Evolutionary conservation across 257 asterid species (phyloP).

Genomic region (Solanum virginianum): DNA sequence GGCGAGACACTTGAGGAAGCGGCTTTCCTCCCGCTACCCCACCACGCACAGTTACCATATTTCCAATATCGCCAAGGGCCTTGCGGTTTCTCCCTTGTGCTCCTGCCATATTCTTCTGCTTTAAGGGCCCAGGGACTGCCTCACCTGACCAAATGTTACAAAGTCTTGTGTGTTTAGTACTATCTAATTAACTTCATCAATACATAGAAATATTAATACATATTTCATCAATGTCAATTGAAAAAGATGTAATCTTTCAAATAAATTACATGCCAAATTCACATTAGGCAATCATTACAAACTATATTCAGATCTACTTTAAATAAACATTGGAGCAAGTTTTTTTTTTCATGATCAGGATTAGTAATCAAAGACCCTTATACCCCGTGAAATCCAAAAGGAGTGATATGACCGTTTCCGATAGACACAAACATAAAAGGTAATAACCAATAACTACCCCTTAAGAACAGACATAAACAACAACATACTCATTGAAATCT

Average conservation of each 20-base stretch:
- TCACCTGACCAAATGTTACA: slow-evolving; percentile 23
- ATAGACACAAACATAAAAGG: background rate
- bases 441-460: too few relatives aligned
- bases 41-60: slow-evolving; percentile 42
- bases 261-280: background rate
- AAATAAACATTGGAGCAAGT: background rate
- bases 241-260: background rate
- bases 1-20: slow-evolving; percentile 63
- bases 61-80: slow-evolving; percentile 84
- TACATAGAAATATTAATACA: background rate
- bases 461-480: background rate
- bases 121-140: slow-evolving; percentile 33
- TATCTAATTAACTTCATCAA: background rate
- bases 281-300: background rate
- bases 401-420: background rate
- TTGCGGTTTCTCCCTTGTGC: slow-evolving; percentile 47
- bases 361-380: background rate
- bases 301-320: background rate
- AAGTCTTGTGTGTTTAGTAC: background rate
- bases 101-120: slow-evolving; percentile 42
- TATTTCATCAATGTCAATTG: background rate
- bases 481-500: too few relatives aligned
- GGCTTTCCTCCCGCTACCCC: slow-evolving; percentile 50
- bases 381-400: too few relatives aligned
- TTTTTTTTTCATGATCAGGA: background rate